Base-by-base conservation (phyloP, 805 yeast genomes). In the Cyberlindnera mycetangii region DNA sequence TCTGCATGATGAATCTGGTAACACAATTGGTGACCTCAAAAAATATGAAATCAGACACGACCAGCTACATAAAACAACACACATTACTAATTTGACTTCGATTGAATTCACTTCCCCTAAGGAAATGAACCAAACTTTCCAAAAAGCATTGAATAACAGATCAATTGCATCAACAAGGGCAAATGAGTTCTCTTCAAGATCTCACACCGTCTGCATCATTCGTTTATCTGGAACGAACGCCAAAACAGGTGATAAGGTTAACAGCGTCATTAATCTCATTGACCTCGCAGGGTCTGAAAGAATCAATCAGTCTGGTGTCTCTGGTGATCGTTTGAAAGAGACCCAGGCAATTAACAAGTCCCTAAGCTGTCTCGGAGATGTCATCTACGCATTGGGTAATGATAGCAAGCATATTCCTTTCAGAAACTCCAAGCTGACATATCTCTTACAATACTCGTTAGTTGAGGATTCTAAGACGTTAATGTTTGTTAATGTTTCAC, bases 271-370 rank as follows among this genome's bases (percentile, higher is more conserved):
- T 45, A 90, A 92, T 58, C 67, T 92, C 43, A 81, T 93, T 39
- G 99, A 92, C 65, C 70, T 92, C 44, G 99, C 99, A 0, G 99
- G 99, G 2, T 88, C 96, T 0, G 99, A 92, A 67, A 71, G 98
- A 45, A 69, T 90, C 14, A 64, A 81, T 9, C 73, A 77, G 15
- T 85, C 96, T 0, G 85, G 82, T 56, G 95, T 80, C 0, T 75
- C 77, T 1, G 97, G 97, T 0, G 86, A 82, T 11, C 66, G 97
- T 39, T 67, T 92, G 21, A 77, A 78, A 51, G 99, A 92, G 63
- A 90, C 98, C 0, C 92, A 85, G 56, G 78, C 89, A 8, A 92
- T 92, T 46, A 92, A 92, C 65, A 85, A 81, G 61, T 89, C 97
- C 7, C 71, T 92, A 38, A 86, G 97, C 51, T 76, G 90, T 44